phyloP scores from a whole-genome alignment of 345 rosid genomes.

The Syzygium aromaticum region DNA sequence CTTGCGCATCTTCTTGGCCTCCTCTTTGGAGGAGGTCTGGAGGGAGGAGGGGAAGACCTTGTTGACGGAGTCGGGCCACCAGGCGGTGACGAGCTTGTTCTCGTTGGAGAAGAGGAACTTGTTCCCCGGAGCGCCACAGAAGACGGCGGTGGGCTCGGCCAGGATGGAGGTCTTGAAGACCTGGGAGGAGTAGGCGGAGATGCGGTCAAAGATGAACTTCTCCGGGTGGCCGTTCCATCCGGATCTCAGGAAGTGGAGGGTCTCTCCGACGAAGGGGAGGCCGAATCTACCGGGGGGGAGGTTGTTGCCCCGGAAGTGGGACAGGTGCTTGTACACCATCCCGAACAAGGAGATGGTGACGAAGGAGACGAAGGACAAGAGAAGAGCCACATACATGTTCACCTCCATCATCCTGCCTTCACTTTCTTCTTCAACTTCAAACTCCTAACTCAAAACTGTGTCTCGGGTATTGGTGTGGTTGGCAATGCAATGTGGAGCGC shows the following conservation, averaged over 20 bases:
- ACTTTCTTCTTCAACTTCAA: not conserved
- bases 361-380: conserved; percentile 11
- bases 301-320: conserved; percentile 11
- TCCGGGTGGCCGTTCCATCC: conserved; percentile 28
- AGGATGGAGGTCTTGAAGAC: conserved; percentile 23
- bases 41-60: conserved; percentile 24
- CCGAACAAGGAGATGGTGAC: conserved; percentile 5
- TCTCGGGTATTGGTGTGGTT: not conserved
- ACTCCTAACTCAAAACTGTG: not conserved
- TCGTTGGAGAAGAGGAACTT: conserved; percentile 32
- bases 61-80: conserved; percentile 35
- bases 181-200: conserved; percentile 8
- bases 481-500: not conserved
- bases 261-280: conserved; percentile 22
- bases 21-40: conserved; percentile 19
- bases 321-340: conserved; percentile 17
- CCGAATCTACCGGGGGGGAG: conserved; percentile 25
- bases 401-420: not conserved
- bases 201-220: conserved; percentile 20
- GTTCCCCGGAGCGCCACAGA: conserved; percentile 16
- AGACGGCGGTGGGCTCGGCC: conserved; percentile 15
- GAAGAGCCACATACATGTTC: conserved; percentile 1
- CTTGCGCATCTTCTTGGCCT: conserved; percentile 20
- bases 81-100: conserved; percentile 22
- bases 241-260: conserved; percentile 18